Conservation (phyloP, 2,329 filamentous ascomycete genomes). For the Cordyceps farinosa region DNA sequence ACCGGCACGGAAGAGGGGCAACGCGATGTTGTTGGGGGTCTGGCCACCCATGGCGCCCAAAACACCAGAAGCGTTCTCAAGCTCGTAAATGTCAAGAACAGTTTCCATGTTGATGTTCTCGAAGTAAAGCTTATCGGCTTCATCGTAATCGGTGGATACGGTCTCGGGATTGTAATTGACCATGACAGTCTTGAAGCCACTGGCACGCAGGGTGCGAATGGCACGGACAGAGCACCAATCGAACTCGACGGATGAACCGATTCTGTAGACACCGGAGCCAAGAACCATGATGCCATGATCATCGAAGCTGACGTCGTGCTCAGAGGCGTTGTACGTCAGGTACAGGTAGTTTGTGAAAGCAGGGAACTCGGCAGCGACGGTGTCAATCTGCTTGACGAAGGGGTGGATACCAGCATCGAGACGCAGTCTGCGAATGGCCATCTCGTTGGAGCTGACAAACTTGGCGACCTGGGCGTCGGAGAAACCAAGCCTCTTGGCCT, state of each 20-base stretch:
- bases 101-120: slow-evolving; percentile 92
- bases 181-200: slow-evolving; percentile 93
- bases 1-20: slow-evolving; percentile 81
- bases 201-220: slow-evolving; percentile 81
- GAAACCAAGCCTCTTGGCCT: slow-evolving; percentile 92
- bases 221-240: slow-evolving; percentile 98
- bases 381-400: slow-evolving; percentile 97
- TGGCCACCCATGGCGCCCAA: slow-evolving; percentile 96
- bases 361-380: slow-evolving; percentile 94
- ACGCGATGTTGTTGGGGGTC: slow-evolving; percentile 94
- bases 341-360: slow-evolving; percentile 95
- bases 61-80: slow-evolving; percentile 79
- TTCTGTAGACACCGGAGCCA: slow-evolving; percentile 93
- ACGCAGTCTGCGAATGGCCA: slow-evolving; percentile 78
- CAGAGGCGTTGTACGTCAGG: slow-evolving; percentile 87
- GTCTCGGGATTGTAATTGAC: slow-evolving; percentile 93
- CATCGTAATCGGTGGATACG: slow-evolving; percentile 86
- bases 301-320: slow-evolving; percentile 78
- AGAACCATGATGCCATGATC: slow-evolving; percentile 96
- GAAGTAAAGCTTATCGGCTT: slow-evolving; percentile 92
- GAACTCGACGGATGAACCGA: slow-evolving; percentile 96
- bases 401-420: slow-evolving; percentile 84
- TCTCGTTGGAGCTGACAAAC: slow-evolving; percentile 92
- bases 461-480: slow-evolving; percentile 89
- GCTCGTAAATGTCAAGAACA: slow-evolving; percentile 86